These are phyloP conservation scores for Plasmodium gallinaceum DNA, from an alignment of 169 alveolate genomes.

Conservation along the genomic window DNA sequence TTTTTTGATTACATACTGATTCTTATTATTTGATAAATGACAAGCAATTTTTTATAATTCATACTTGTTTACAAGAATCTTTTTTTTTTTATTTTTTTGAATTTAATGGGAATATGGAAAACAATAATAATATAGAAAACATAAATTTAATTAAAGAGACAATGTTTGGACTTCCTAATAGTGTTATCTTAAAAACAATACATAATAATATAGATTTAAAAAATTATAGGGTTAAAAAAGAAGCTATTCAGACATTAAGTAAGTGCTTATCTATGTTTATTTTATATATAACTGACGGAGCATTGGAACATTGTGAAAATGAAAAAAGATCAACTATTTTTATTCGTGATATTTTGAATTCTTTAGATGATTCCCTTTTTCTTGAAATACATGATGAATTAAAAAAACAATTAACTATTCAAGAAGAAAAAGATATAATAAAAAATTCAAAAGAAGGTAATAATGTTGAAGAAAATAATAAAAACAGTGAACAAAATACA, in stretches of 20 bases:
- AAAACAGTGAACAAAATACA: background rate
- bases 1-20: too few relatives aligned
- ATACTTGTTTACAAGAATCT: too few relatives aligned
- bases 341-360: conserved; percentile 48
- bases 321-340: conserved; percentile 44
- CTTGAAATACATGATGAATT: conserved; percentile 62
- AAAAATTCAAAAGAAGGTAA: conserved; percentile 10
- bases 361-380: conserved; percentile 64
- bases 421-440: conserved; percentile 54
- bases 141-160: conserved; percentile 47
- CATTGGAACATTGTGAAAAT: conserved; percentile 59
- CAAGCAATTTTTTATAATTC: too few relatives aligned
- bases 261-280: conserved; percentile 61
- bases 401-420: conserved; percentile 26
- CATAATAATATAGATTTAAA: conserved; percentile 34
- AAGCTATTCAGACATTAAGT: conserved; percentile 51
- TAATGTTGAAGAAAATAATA: background rate
- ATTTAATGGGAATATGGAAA: conserved; percentile 16
- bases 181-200: conserved; percentile 42
- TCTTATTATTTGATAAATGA: too few relatives aligned
- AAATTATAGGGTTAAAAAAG: conserved; percentile 39
- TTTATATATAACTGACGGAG: conserved; percentile 71
- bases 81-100: too few relatives aligned
- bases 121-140: conserved; percentile 14
- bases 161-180: conserved; percentile 39